A percentile compares a stretch with the other conserved stretches of the same genome.
Evolutionary conservation across 192 early-diverging fungal genomes (phyloP).

Genomic region (Phycomyces blakesleeanus): DNA sequence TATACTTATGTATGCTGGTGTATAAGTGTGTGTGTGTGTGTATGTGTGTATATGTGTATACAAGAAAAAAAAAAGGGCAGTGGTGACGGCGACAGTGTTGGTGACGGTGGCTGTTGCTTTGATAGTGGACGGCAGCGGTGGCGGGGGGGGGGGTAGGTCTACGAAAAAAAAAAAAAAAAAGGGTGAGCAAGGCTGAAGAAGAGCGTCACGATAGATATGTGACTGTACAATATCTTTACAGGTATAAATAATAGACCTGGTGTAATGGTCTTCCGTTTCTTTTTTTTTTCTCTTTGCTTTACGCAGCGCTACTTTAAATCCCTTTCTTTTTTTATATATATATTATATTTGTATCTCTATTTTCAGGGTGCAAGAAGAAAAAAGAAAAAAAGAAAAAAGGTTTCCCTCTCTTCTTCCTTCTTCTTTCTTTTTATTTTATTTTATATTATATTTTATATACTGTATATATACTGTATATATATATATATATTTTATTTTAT

Average conservation of each 20-base stretch:
- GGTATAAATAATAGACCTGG: background rate
- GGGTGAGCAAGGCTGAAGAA: background rate
- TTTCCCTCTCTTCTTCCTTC: background rate
- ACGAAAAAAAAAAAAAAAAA: no score
- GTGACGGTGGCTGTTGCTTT: no score
- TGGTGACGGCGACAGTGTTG: no score
- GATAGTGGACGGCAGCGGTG: no score
- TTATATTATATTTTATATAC: no score
- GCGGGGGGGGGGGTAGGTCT: no score
- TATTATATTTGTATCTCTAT: background rate
- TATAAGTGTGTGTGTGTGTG: no score
- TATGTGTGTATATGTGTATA: no score
- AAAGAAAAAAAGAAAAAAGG: background rate
- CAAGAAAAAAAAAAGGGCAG: no score
- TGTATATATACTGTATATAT: no score
- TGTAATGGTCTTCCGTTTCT: background rate
- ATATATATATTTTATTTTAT: no score
- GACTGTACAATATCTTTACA: background rate
- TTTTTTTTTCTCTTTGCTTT: background rate
- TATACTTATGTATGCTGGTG: no score
- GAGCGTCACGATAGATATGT: background rate
- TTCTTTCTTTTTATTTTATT: background rate
- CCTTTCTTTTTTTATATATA: background rate
- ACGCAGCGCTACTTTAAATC: constrained; percentile 1
- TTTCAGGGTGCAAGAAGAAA: background rate